These are phyloP conservation scores for Akanthomyces muscarius DNA, from an alignment of 2,329 filamentous ascomycete species.

Conservation along the genomic window DNA sequence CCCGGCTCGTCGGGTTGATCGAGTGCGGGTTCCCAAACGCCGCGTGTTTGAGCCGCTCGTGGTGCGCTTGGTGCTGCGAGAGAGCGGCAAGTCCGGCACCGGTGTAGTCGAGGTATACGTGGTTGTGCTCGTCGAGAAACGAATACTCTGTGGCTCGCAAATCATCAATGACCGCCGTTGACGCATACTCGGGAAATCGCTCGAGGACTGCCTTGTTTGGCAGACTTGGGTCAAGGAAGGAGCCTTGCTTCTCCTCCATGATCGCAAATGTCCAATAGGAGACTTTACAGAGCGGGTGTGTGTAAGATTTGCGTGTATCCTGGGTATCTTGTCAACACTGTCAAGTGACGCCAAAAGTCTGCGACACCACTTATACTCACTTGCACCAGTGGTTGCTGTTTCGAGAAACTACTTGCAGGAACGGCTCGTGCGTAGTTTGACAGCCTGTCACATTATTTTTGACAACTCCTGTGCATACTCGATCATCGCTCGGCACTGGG, in stretches of 20 bases:
- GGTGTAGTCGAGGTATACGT: conserved; percentile 41
- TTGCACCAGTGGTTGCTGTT: not conserved
- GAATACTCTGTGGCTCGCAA: conserved; percentile 33
- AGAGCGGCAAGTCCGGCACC: conserved; percentile 34
- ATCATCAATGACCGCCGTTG: conserved; percentile 29
- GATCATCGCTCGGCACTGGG: not conserved
- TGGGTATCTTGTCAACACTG: not conserved
- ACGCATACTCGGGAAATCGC: conserved; percentile 32
- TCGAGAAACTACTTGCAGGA: not conserved
- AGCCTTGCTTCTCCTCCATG: not conserved
- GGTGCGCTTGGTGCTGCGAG: conserved; percentile 31
- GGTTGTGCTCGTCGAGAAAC: conserved; percentile 35
- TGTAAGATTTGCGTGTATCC: not conserved
- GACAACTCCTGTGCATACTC: not conserved
- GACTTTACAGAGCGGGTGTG: too few relatives aligned
- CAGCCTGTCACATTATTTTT: not conserved
- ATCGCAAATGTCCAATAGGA: not conserved
- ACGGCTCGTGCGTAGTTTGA: not conserved
- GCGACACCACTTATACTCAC: not conserved
- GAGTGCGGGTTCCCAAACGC: conserved; percentile 41
- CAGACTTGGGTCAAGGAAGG: not conserved
- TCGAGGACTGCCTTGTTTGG: conserved; percentile 13
- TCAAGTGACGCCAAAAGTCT: not conserved
- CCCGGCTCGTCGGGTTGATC: conserved; percentile 33
- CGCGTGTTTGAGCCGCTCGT: conserved; percentile 26